Percentiles rank a stretch among this genome's conserved stretches.
phyloP scores from a whole-genome alignment of 495 filamentous ascomycete species.

The Aspergillus leporis region DNA sequence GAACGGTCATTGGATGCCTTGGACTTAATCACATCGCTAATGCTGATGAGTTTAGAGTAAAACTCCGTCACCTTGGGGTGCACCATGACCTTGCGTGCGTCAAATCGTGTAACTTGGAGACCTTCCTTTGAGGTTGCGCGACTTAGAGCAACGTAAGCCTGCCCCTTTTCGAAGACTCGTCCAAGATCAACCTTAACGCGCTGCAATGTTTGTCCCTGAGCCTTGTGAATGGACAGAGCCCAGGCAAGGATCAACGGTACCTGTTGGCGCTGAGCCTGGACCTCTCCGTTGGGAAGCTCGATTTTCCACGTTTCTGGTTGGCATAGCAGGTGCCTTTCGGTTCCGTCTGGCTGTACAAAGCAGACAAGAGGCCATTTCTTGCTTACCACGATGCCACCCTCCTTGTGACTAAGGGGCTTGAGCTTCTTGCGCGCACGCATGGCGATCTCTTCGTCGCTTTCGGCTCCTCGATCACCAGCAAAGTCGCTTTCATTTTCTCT shows the following conservation, averaged over 20 bases:
- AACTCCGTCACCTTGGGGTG: slow-evolving; percentile 84
- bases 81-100: slow-evolving; percentile 90
- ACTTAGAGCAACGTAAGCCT: slow-evolving; percentile 58
- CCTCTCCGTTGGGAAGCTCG: slow-evolving; percentile 90
- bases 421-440: slow-evolving; percentile 50
- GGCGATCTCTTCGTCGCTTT: slow-evolving; percentile 43
- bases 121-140: slow-evolving; percentile 86
- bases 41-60: slow-evolving; percentile 73
- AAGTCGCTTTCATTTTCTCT: slow-evolving; percentile 57
- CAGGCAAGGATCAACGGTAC: slow-evolving; percentile 85
- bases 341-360: slow-evolving; percentile 78
- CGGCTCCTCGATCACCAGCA: slow-evolving; percentile 38
- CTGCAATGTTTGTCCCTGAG: slow-evolving; percentile 93
- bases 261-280: slow-evolving; percentile 73
- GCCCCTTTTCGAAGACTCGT: slow-evolving; percentile 92
- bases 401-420: slow-evolving; percentile 43
- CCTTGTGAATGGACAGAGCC: slow-evolving; percentile 97
- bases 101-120: slow-evolving; percentile 85
- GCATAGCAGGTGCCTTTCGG: slow-evolving; percentile 74
- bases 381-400: slow-evolving; percentile 30
- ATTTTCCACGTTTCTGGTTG: slow-evolving; percentile 92
- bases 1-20: slow-evolving; percentile 12
- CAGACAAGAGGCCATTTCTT: slow-evolving; percentile 77
- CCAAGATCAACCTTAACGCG: slow-evolving; percentile 93
- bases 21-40: slow-evolving; percentile 37